A percentile compares a stretch with the other conserved stretches of the same genome.
phyloP scores from a whole-genome alignment of 495 filamentous ascomycete species.

The Aspergillus sclerotioniger region DNA sequence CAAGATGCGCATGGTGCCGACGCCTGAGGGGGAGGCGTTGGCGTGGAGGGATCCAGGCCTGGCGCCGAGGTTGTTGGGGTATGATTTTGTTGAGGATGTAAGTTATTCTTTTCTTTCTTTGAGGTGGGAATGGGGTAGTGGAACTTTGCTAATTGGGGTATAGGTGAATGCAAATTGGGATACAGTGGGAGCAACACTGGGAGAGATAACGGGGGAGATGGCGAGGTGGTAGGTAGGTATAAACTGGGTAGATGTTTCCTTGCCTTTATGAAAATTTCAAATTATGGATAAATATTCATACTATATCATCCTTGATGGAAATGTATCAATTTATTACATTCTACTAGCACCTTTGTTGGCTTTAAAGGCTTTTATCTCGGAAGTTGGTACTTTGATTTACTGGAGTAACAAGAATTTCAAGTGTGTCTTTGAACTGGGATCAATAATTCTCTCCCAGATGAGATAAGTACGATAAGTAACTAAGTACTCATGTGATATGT shows the following conservation, averaged over 20 bases:
- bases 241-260: background rate
- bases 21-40: conserved; percentile 43
- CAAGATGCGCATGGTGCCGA: conserved; percentile 44
- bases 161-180: conserved; percentile 12
- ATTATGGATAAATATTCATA: too few relatives aligned
- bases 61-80: conserved; percentile 42
- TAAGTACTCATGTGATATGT: too few relatives aligned
- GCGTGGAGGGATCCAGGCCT: conserved; percentile 47
- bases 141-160: background rate
- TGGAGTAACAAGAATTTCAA: too few relatives aligned
- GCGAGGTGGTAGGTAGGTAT: background rate
- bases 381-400: too few relatives aligned
- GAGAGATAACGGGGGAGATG: background rate
- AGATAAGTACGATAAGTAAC: too few relatives aligned
- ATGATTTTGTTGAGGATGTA: conserved; percentile 43
- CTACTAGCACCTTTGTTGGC: too few relatives aligned
- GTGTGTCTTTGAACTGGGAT: too few relatives aligned
- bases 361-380: too few relatives aligned
- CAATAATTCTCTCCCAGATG: too few relatives aligned
- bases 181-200: background rate
- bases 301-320: too few relatives aligned
- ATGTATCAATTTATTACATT: too few relatives aligned
- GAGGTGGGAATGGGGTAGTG: background rate
- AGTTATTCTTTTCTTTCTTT: conserved; percentile 1
- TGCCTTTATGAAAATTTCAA: background rate